Percentiles rank a stretch among this genome's conserved stretches.
phyloP scores from a whole-genome alignment of 768 basidiomycete genomes.

The Melanogaster broomeanus region DNA sequence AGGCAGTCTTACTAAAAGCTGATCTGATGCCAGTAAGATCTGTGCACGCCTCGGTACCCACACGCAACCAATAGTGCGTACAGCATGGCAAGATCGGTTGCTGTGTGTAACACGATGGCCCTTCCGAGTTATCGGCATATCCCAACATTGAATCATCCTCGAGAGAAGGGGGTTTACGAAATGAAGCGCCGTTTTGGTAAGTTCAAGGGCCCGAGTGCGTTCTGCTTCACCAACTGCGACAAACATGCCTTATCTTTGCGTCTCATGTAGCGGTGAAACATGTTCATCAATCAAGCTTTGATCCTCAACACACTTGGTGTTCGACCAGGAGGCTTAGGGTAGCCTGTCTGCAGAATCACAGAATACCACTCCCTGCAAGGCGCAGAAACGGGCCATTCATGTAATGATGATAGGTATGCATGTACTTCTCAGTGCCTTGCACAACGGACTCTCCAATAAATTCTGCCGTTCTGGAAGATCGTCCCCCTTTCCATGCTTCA shows the following conservation, averaged over 20 bases:
- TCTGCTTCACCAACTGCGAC: neutral
- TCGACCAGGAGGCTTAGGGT: neutral
- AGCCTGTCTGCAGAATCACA: conserved; percentile 2
- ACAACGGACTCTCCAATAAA: conserved; percentile 3
- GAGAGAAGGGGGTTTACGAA: conserved; percentile 8
- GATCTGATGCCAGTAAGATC: conserved; percentile 15
- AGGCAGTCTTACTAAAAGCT: conserved; percentile 5
- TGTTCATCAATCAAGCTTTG: neutral
- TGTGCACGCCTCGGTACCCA: neutral
- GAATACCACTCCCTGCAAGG: neutral
- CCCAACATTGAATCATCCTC: neutral
- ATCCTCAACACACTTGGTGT: neutral
- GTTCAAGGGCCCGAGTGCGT: neutral
- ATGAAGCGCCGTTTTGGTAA: conserved; percentile 6
- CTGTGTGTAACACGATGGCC: neutral
- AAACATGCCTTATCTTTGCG: neutral
- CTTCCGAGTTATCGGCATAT: conserved; percentile 3
- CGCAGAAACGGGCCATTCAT: conserved; percentile 6
- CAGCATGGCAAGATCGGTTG: neutral
- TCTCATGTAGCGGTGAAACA: neutral
- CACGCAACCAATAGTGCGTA: neutral
- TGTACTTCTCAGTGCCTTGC: neutral
- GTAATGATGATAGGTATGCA: neutral
- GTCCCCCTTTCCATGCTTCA: conserved; percentile 8
- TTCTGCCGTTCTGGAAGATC: neutral